Evolutionary conservation across 2,329 filamentous ascomycete species (phyloP).

Genomic region (Calonectria hawksworthii): DNA sequence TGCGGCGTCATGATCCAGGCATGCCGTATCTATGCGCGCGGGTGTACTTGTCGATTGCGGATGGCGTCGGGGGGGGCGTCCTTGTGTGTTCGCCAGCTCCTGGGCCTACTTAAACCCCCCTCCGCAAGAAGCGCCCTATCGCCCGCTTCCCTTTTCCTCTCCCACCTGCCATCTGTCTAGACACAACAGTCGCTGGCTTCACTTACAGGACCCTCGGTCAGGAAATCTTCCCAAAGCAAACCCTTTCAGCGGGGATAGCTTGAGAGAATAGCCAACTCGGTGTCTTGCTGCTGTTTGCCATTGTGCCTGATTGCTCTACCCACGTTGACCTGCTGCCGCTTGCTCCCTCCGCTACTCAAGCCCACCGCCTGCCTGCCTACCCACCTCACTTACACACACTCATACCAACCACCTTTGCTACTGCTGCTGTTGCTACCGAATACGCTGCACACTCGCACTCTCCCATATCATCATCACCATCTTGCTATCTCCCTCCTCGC

Average conservation of each 20-base stretch:
- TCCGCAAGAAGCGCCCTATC: slow-evolving; percentile 23
- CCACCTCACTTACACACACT: neutral
- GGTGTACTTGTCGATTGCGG: slow-evolving; percentile 4
- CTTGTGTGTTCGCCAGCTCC: too few relatives aligned
- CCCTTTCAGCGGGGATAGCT: slow-evolving; percentile 36
- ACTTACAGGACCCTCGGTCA: slow-evolving; percentile 40
- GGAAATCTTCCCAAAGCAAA: slow-evolving; percentile 42
- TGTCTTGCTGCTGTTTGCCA: slow-evolving; percentile 42
- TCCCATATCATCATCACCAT: neutral
- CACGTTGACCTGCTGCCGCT: slow-evolving; percentile 15
- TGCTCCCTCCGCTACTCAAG: slow-evolving; percentile 9
- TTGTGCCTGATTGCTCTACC: slow-evolving; percentile 38
- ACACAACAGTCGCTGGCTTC: slow-evolving; percentile 39
- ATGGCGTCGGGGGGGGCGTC: neutral
- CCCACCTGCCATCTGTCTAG: slow-evolving; percentile 24
- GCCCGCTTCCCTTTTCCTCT: slow-evolving; percentile 9
- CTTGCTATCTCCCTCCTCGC: slow-evolving; percentile 8
- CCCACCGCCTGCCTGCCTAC: neutral
- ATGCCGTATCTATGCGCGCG: slow-evolving; percentile 39
- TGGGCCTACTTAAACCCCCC: slow-evolving; percentile 41
- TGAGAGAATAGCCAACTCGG: slow-evolving; percentile 43
- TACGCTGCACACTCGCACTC: neutral
- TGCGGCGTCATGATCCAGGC: neutral
- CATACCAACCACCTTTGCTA: neutral
- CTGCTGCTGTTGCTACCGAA: neutral